Conservation (phyloP, 257 asterid genomes). For the Coffea eugenioides region DNA sequence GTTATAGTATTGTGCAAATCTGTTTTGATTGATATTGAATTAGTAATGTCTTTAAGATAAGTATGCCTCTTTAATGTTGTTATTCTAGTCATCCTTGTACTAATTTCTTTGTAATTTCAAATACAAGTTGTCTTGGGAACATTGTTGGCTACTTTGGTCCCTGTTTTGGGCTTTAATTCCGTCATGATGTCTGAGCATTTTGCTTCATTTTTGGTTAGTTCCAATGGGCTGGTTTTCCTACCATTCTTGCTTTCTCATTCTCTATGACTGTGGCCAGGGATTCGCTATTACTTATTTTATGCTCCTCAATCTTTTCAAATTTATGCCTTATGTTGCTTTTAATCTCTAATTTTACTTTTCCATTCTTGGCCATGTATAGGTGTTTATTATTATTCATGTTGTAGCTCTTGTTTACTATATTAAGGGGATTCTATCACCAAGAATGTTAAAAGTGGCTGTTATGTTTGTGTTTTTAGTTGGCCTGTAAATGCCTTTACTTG, state of each 20-base stretch:
- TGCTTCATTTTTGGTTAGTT: slow-evolving; percentile 89
- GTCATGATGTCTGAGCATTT: slow-evolving; percentile 98
- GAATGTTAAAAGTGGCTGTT: slow-evolving; percentile 96
- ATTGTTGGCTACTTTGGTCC: slow-evolving; percentile 84
- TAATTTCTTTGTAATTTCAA: neutral
- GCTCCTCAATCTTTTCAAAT: neutral
- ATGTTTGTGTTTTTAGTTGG: slow-evolving; percentile 82
- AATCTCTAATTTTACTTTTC: neutral
- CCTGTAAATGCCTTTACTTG: slow-evolving; percentile 58
- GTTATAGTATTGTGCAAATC: neutral
- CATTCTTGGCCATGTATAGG: slow-evolving; percentile 52
- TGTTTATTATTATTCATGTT: slow-evolving; percentile 30
- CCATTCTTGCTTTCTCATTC: neutral
- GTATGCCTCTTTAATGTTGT: no score
- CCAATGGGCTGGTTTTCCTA: slow-evolving; percentile 4
- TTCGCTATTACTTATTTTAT: neutral
- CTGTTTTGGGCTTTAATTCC: slow-evolving; percentile 98
- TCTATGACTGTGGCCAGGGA: neutral
- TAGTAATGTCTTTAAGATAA: neutral
- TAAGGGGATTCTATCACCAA: slow-evolving; percentile 86
- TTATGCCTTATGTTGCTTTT: neutral
- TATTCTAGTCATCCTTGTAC: no score
- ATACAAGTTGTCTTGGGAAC: slow-evolving; percentile 93
- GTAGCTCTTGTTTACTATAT: slow-evolving; percentile 85
- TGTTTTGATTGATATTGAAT: neutral